Base-by-base conservation (phyloP, 495 filamentous ascomycete genomes). In the Jackrogersella minutella region DNA sequence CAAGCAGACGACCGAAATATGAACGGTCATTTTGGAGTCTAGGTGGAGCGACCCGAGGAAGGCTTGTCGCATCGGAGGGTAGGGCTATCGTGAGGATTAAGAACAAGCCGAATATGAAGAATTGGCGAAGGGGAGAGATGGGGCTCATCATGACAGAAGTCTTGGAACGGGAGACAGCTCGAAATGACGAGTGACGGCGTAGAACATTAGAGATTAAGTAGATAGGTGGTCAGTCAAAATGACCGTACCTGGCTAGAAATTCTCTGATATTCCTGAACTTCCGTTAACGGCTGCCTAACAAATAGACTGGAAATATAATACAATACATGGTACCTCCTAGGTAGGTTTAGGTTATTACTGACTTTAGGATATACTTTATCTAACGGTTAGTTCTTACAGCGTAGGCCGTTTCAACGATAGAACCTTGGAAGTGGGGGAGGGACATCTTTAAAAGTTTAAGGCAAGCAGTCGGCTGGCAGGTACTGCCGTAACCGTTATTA, bases 1-100 rank as follows among this genome's bases (percentile, higher is more conserved):
- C 53, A 33, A 74, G 63, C n/a, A 74, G 64, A 4, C 67, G 73
- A n/a, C 52, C 54, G 9, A 73, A 51, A 44, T 62, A 69, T 8
- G 70, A 73, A 19, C 55, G 31, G 24, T 50, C 36, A 53, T 57
- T 28, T 2, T 44, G 43, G 33, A 16, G 9, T 39, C 46, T 33
- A 16, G 55, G 37, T 2, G 41, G 33, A 13, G 56, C 24, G 28
- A 50, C 40, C 3, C 30, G 61, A 24, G 66, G 56, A 39, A 69
- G 50, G 19, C 19, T 69, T 11, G 51, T 62, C 7, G 60, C 60
- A 33, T 34, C 3, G 34, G 66, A 52, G 13, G 50, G 59, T n/a
- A 49, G 19, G 22, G 49, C 39, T 41, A 52, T 17, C 17, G 19
- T 10, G 11, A 69, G 22, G 33, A 68, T 9, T 14, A 63, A 36